Conservation (phyloP, 495 filamentous ascomycete genomes). For the Penicillium subrubescens region DNA sequence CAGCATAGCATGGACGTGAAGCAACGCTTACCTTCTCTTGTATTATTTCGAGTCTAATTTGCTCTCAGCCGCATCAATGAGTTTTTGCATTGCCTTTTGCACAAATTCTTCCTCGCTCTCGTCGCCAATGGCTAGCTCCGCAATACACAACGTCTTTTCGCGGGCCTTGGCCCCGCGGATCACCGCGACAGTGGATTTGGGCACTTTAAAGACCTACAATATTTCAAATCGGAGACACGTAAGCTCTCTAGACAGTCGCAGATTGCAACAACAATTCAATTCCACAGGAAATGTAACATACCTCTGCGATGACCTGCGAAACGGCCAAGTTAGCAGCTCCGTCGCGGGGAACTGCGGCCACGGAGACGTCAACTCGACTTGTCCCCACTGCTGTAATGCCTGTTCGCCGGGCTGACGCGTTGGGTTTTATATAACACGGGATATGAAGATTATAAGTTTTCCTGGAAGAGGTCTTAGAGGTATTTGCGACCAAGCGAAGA, state of each 20-base stretch:
- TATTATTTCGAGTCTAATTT: neutral
- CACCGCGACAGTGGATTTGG: constrained; percentile 65
- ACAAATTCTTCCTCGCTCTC: constrained; percentile 33
- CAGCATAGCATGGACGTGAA: neutral
- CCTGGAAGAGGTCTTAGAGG: constrained; percentile 1
- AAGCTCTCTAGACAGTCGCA: neutral
- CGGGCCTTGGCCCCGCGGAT: constrained; percentile 63
- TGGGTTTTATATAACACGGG: constrained; percentile 64
- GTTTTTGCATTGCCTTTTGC: constrained; percentile 19
- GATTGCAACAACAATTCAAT: too few relatives aligned
- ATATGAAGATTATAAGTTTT: constrained; percentile 41
- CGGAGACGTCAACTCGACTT: constrained; percentile 60
- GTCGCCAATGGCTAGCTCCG: constrained; percentile 28
- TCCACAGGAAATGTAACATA: constrained; percentile 26
- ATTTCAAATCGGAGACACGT: constrained; percentile 11
- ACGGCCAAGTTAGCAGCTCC: constrained; percentile 71
- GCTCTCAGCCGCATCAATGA: constrained; percentile 15
- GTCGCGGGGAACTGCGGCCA: constrained; percentile 62
- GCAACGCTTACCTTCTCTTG: neutral
- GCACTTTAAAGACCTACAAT: constrained; percentile 54
- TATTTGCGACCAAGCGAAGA: constrained; percentile 30
- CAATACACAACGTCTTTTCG: constrained; percentile 58
- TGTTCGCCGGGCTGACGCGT: constrained; percentile 60
- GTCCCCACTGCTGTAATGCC: constrained; percentile 56
- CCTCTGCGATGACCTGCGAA: constrained; percentile 63